Conservation (phyloP, 1,284 basidiomycete genomes). For the Ceratobasidium sp. region DNA sequence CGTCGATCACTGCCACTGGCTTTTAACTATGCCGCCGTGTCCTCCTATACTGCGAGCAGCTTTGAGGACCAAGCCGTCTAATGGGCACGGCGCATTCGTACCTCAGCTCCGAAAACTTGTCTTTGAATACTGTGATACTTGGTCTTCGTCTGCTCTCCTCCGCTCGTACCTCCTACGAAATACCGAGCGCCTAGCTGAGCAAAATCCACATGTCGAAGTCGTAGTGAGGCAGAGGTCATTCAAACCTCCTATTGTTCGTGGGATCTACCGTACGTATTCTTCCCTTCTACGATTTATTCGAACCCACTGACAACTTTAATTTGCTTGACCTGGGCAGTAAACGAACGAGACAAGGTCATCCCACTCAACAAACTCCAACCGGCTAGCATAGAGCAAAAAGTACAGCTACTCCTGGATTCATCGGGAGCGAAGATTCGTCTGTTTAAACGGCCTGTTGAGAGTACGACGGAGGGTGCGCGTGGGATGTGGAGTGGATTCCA, state of each 20-base stretch:
- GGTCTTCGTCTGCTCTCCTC: conserved; percentile 76
- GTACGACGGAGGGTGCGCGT: conserved; percentile 78
- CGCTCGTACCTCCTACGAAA: conserved; percentile 73
- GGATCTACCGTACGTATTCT: conserved; percentile 71
- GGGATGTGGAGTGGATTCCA: conserved; percentile 89
- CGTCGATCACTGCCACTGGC: too few species aligned
- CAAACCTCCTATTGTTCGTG: conserved; percentile 77
- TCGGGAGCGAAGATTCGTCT: conserved; percentile 84
- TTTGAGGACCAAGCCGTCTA: conserved; percentile 69
- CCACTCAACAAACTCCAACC: conserved; percentile 76
- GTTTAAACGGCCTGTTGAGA: conserved; percentile 78
- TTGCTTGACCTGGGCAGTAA: conserved; percentile 61
- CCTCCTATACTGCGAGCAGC: conserved; percentile 44
- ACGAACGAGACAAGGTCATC: conserved; percentile 82
- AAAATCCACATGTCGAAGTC: conserved; percentile 82
- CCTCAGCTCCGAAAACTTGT: conserved; percentile 83
- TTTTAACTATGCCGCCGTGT: conserved; percentile 1
- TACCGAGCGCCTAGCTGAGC: conserved; percentile 68
- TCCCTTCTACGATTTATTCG: too few species aligned
- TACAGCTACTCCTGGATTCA: conserved; percentile 82
- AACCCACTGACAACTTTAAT: conserved; percentile 35
- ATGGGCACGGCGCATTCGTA: conserved; percentile 75
- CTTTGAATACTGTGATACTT: conserved; percentile 84
- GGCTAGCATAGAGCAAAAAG: conserved; percentile 75
- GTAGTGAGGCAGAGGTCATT: conserved; percentile 78